Base-by-base conservation (phyloP, 1,284 basidiomycete species). In the Gomphus bonarii region DNA sequence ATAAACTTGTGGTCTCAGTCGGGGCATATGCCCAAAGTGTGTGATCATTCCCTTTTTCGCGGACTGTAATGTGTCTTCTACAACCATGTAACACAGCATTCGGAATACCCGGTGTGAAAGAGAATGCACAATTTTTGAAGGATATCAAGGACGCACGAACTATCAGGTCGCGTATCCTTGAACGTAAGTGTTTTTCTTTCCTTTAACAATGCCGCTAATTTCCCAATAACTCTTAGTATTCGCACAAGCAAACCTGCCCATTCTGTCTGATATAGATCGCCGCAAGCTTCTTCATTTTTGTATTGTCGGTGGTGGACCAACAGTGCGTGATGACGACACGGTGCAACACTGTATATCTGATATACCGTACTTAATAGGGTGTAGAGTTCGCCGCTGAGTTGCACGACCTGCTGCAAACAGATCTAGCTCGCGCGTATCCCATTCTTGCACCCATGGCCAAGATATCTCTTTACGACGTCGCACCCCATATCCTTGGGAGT, bases 361-460 rank as follows among this genome's bases (percentile, higher is more conserved):
- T 43, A 18, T 8, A 36, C 22, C 28, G 31, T 8, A 36, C 20
- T 33, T 22, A 31, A 35, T 9, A 56, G 7, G 90, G 90, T 2
- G 84, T 91, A 56, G 91, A 93, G 68, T 91, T 92, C 63, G 80
- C 87, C 0, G 90, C 91, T 8, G 93, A 95, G 69, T 69, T 97
- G 58, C 83, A 90, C 60, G 92, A 97, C 67, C 76, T 95, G 44
- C 75, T 94, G 57, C 81, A 82, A 58, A 77, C 82, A 30, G 93
- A 97, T 61, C 78, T 94, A 5, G 66, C 75, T n/a, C 70, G 72
- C 43, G 75, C 84, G 63, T 89, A 83, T 64, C 85, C 86, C 3
- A 65, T 72, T 3, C 74, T 91, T 58, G 77, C 81, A 57, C 75
- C 75, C 59, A 65, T 87, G 59, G 75, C 82, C 10, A 80, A 77